Evolutionary conservation across 1,284 basidiomycete species (phyloP), one percentile per base, ranked within the genome.

Genomic region (Irpex sp.): DNA sequence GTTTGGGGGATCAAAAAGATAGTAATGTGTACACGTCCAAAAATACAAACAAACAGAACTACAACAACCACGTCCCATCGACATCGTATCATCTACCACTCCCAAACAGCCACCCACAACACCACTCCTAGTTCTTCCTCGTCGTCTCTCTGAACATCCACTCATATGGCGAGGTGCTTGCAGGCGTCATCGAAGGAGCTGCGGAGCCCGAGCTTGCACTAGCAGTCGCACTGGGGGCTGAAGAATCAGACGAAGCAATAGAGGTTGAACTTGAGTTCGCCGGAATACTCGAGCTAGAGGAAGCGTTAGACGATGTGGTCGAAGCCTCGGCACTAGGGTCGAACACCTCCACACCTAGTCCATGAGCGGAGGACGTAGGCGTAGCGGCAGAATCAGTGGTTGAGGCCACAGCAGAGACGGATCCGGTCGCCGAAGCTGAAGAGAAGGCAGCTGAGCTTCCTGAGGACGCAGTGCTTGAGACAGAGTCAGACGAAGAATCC

Each of bases 81-180:
- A 13, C 39, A n/a, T 46, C 39, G 39, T 3, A 46, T 46, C 39
- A 13, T 46, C 39, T 46, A n/a, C n/a, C 39, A 46, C 11, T 15
- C 39, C 39, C 39, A 46, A 46, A 46, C 39, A 5, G 13, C 39
- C n/a, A 46, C 11, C 39, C 39, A 46, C 11, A 46, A 11, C n/a
- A 11, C 39, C n/a, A 5, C 11, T 46, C 49, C 19, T 33, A 13
- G 19, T 36, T 15, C 57, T 56, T 55, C 46, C 19, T 43, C 9
- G 39, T 51, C 46, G 65, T 58, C 64, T 68, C 59, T 65, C 65
- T 73, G 71, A 81, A 81, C 72, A 72, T 75, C 78, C 77, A 81
- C 67, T 74, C 71, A 65, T 81, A 80, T 1, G 77, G 79, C 58
- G 68, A 76, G 13, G 76, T 78, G 66, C 70, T 77, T 35, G 75